Percentiles rank a stretch among this genome's conserved stretches.
These are phyloP conservation scores for Geotrichum carabidarum DNA, from an alignment of 1,139 yeast species.

Conservation along the genomic window DNA sequence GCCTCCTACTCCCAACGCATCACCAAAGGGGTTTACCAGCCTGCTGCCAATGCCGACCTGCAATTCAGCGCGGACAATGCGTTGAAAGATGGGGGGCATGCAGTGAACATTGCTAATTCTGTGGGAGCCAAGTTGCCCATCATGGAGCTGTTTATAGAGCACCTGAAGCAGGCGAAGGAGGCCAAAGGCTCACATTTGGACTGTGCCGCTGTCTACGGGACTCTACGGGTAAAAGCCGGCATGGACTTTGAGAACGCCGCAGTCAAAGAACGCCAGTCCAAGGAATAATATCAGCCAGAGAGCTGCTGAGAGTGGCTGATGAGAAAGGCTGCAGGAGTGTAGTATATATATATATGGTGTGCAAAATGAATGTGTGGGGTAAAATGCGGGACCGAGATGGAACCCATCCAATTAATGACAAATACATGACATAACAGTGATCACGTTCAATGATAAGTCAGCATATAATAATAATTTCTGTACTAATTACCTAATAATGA, in stretches of 20 bases:
- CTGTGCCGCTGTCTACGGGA: constrained; percentile 32
- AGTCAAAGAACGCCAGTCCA: constrained; percentile 23
- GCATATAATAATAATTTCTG: no score
- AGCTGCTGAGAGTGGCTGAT: not conserved
- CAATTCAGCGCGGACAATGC: constrained; percentile 30
- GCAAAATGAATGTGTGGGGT: no score
- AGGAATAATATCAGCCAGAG: not conserved
- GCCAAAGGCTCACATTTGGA: constrained; percentile 28
- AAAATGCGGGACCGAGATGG: no score
- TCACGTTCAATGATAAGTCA: no score
- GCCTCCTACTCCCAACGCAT: constrained; percentile 16
- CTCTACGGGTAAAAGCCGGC: constrained; percentile 30
- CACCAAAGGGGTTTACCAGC: constrained; percentile 23
- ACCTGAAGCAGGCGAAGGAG: constrained; percentile 25
- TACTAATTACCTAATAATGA: no score
- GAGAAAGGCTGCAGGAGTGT: no score
- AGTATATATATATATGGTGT: no score
- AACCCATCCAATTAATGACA: no score
- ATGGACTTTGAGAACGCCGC: constrained; percentile 30
- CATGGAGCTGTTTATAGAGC: constrained; percentile 23
- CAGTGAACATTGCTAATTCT: constrained; percentile 25
- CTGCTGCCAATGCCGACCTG: constrained; percentile 26
- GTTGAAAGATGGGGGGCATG: constrained; percentile 30
- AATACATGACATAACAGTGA: no score
- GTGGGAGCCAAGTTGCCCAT: constrained; percentile 26